These are phyloP conservation scores for Paecilomyces dactylethromorphus DNA, from an alignment of 2,329 filamentous ascomycete genomes.

Conservation along the genomic window DNA sequence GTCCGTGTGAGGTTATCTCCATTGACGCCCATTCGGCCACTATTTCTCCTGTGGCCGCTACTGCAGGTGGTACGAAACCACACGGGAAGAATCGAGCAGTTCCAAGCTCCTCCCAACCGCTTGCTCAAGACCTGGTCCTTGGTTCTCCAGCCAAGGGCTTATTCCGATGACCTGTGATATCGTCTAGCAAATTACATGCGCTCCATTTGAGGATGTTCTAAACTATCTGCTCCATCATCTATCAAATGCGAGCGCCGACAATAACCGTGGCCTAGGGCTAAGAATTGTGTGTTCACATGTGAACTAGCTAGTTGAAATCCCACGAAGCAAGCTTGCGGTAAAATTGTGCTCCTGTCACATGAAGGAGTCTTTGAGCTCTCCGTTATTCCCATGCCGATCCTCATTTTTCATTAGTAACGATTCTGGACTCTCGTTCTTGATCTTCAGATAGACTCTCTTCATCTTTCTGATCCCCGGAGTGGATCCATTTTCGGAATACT, in stretches of 20 bases:
- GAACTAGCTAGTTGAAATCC: not conserved
- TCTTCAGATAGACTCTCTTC: not conserved
- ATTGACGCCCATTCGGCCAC: not conserved
- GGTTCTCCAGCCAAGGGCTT: not conserved
- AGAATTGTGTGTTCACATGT: not conserved
- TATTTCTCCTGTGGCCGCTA: not conserved
- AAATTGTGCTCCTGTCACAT: not conserved
- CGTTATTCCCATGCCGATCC: not conserved
- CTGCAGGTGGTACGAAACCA: not conserved
- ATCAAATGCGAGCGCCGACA: not conserved
- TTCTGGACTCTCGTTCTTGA: not conserved
- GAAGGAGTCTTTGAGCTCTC: not conserved
- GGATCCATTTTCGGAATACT: slow-evolving; percentile 34
- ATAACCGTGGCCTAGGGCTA: not conserved
- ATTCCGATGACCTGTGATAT: not conserved
- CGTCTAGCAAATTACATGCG: not conserved
- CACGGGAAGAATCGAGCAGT: not conserved
- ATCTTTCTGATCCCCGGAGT: not conserved
- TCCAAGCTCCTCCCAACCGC: not conserved
- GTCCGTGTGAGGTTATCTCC: not conserved
- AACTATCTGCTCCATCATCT: not conserved
- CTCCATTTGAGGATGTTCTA: not conserved
- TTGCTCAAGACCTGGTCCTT: not conserved
- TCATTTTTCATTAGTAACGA: not conserved
- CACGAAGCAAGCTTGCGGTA: not conserved